phyloP scores from a whole-genome alignment of 352 stramenopile genomes.

The Phytophthora meadii region DNA sequence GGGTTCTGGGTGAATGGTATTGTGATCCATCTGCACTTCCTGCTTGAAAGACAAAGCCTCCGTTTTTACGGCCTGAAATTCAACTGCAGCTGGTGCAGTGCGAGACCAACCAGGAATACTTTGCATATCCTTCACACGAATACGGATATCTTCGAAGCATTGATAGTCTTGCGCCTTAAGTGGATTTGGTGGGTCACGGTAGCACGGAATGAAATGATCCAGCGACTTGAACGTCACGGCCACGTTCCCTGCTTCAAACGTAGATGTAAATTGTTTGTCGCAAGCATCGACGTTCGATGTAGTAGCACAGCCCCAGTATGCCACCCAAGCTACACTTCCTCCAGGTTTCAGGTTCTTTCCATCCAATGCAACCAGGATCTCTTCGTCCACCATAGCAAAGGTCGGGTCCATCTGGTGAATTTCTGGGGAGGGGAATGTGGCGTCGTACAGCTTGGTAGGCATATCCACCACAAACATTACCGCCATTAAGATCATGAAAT shows the following conservation, averaged over 20 bases:
- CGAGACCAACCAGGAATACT: conserved; percentile 84
- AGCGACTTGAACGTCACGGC: conserved; percentile 73
- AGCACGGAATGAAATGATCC: conserved; percentile 89
- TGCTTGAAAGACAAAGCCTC: conserved; percentile 2
- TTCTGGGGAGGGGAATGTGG: conserved; percentile 60
- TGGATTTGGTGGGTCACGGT: conserved; percentile 77
- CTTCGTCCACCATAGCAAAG: conserved; percentile 79
- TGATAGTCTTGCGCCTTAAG: conserved; percentile 74
- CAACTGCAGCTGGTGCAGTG: conserved; percentile 1
- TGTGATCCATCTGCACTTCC: conserved; percentile 5
- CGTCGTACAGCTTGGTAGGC: conserved; percentile 54
- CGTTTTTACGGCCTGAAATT: conserved; percentile 5
- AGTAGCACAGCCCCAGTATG: conserved; percentile 81
- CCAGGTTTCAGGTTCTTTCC: conserved; percentile 81
- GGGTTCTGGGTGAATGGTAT: conserved; percentile 8
- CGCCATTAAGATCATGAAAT: conserved; percentile 53
- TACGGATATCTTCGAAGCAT: conserved; percentile 72
- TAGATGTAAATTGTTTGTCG: conserved; percentile 74
- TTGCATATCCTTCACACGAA: conserved; percentile 82
- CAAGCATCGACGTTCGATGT: conserved; percentile 64
- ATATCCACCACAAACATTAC: conserved; percentile 55
- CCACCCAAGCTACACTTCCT: conserved; percentile 76
- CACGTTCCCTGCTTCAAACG: conserved; percentile 71
- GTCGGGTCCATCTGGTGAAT: conserved; percentile 69
- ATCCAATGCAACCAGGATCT: conserved; percentile 67